Evolutionary conservation across 164 flowering plant species (phyloP).

Genomic region (Chimonanthus salicifolius): DNA sequence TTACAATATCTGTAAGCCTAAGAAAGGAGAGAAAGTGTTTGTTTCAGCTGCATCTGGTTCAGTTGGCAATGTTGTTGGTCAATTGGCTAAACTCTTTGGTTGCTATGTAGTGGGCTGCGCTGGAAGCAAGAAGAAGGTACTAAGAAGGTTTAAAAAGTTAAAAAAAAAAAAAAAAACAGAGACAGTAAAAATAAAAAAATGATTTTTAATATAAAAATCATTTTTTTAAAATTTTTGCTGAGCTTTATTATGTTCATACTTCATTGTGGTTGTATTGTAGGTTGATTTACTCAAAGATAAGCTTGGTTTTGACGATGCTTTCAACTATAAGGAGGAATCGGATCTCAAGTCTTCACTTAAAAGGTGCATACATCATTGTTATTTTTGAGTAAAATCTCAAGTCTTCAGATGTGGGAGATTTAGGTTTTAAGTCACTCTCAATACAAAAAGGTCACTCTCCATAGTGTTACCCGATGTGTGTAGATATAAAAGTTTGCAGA

Average conservation of each 20-base stretch:
- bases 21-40: conserved; percentile 72
- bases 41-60: conserved; percentile 88
- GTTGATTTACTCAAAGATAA: conserved; percentile 58
- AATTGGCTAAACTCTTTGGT: conserved; percentile 66
- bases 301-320: conserved; percentile 81
- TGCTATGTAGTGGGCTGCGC: conserved; percentile 82
- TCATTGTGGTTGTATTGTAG: conserved; percentile 19
- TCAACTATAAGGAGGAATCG: conserved; percentile 75
- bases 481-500: too few species aligned
- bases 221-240: too few species aligned
- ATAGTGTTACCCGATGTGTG: too few species aligned
- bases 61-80: conserved; percentile 71
- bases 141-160: not conserved
- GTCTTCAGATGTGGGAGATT: too few species aligned
- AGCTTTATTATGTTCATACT: too few species aligned
- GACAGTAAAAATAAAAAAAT: too few species aligned
- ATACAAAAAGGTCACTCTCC: too few species aligned
- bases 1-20: conserved; percentile 57
- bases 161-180: too few species aligned
- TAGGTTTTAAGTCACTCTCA: too few species aligned
- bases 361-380: conserved; percentile 27
- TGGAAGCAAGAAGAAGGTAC: conserved; percentile 63
- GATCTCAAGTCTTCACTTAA: conserved; percentile 55
- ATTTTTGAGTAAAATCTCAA: too few species aligned
- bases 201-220: too few species aligned